A percentile compares a stretch with the other conserved stretches of the same genome.
Evolutionary conservation across 108 stramenopile species (phyloP).

Genomic region (Skeletonema marinoi): DNA sequence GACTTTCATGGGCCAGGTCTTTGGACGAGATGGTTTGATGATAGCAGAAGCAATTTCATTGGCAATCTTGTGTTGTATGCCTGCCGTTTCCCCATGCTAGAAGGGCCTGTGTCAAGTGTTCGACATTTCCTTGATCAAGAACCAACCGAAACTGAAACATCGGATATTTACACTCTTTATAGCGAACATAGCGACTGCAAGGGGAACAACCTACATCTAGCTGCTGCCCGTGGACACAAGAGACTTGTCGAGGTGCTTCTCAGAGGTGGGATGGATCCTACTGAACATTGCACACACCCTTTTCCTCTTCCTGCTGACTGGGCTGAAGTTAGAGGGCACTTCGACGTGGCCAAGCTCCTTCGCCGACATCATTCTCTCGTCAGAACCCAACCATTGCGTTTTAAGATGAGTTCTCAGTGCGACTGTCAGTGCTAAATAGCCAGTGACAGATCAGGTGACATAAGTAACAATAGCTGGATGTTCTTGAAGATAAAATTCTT

Average conservation of each 20-base stretch:
- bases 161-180: not conserved
- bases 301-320: not conserved
- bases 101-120: constrained; percentile 1
- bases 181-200: not conserved
- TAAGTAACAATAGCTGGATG: too few species aligned
- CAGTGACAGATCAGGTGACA: too few species aligned
- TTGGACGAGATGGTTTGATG: not conserved
- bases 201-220: constrained; percentile 12
- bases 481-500: too few species aligned
- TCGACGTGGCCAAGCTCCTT: not conserved
- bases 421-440: too few species aligned
- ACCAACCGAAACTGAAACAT: not conserved
- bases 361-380: too few species aligned
- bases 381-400: too few species aligned
- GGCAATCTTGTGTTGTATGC: not conserved
- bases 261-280: constrained; percentile 18
- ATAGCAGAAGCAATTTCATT: not conserved
- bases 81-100: not conserved
- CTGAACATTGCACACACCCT: not conserved
- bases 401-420: too few species aligned
- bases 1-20: not conserved
- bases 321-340: not conserved
- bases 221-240: constrained; percentile 28
- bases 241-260: constrained; percentile 13
- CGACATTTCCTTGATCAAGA: not conserved